Evolutionary conservation across 495 filamentous ascomycete species (phyloP).

Genomic region (Trichoderma gamsii): DNA sequence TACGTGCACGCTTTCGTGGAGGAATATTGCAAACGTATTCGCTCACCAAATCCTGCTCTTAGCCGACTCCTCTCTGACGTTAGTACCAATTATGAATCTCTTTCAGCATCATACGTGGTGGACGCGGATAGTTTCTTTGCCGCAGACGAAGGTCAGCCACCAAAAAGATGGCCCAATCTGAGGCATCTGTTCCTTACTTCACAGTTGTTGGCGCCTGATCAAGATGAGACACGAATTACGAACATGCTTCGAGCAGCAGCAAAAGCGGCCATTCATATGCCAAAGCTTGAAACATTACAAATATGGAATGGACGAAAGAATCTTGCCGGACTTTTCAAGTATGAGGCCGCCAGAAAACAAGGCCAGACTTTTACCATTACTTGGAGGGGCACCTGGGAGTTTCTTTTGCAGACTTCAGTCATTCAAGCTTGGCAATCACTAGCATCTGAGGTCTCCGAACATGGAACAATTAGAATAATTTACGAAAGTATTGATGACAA

Average conservation of each 20-base stretch:
- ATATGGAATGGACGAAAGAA: constrained; percentile 36
- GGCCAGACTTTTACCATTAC: constrained; percentile 25
- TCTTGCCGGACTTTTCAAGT: constrained; percentile 32
- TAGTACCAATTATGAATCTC: constrained; percentile 31
- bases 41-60: constrained; percentile 24
- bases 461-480: constrained; percentile 22
- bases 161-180: constrained; percentile 33
- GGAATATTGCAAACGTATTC: constrained; percentile 21
- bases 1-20: constrained; percentile 18
- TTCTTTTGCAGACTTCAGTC: constrained; percentile 26
- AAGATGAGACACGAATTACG: constrained; percentile 24
- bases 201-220: constrained; percentile 26
- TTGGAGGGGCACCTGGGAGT: constrained; percentile 35
- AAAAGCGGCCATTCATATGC: constrained; percentile 33
- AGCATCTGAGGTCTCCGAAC: constrained; percentile 21
- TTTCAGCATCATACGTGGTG: constrained; percentile 32
- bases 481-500: constrained; percentile 25
- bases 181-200: constrained; percentile 31
- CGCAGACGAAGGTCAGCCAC: constrained; percentile 21
- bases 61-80: constrained; percentile 25
- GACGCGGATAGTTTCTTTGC: constrained; percentile 33
- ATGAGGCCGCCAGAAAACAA: constrained; percentile 24
- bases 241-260: constrained; percentile 30
- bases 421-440: constrained; percentile 35
- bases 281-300: constrained; percentile 34